Evolutionary conservation across 805 yeast genomes (phyloP), one percentile per base, ranked within the genome.

Genomic region (Lachancea quebecensis): DNA sequence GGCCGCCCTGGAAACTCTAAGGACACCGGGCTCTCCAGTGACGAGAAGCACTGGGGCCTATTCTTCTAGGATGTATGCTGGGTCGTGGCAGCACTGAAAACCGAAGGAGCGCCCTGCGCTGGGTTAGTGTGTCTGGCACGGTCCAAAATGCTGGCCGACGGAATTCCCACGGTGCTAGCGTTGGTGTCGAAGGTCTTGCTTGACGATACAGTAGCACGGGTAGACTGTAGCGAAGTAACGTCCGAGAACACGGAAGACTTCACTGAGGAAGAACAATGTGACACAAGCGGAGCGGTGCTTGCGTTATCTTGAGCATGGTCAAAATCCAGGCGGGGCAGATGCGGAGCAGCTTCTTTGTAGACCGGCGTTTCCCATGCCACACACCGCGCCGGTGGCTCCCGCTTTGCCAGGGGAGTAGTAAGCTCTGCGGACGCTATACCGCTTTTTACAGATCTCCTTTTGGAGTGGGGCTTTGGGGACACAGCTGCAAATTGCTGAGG

Each of bases 61-160:
- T 39, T 37, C n/a, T 57, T 51, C 35, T 51, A 48, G n/a, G 59
- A 51, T 10, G 41, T 40, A 40, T 46, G 52, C 17, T 35, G 39
- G 2, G 42, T 42, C 35, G 43, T 45, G 45, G 16, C 35, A 38
- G 40, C 15, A 12, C 43, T 39, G 16, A 44, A 44, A 18, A 42
- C 39, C n/a, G 45, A 39, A 5, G 41, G 38, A 12, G 42, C 39
- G 25, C 37, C 56, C 39, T 1, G 58, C 41, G 38, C 58, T 7
- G 25, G 33, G 21, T 50, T 50, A 27, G 55, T 46, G 14, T 62
- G 58, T 29, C 69, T 57, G 8, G 76, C 64, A 42, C 82, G 65
- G 51, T 80, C 87, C 65, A 79, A 66, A 9, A 82, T 79, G 51
- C 84, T 77, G n/a, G 85, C 83, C 0, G 89, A 88, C 1, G 88